Evolutionary conservation across 768 basidiomycete species (phyloP).

Genomic region (Coprinopsis cinerea): DNA sequence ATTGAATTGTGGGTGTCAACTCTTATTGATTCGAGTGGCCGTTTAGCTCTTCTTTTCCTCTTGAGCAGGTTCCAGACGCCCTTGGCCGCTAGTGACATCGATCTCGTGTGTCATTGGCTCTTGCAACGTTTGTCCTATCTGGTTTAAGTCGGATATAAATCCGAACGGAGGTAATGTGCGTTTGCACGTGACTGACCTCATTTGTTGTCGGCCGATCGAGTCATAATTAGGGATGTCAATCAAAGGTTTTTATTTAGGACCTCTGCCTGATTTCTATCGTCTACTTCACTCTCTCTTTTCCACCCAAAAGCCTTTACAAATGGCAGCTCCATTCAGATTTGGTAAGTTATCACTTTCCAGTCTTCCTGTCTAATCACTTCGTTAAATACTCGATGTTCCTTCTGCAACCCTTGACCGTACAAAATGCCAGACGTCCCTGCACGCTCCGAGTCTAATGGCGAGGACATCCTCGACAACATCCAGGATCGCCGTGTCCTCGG

Average conservation of each 20-base stretch:
- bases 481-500: constrained; percentile 78
- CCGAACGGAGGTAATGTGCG: neutral
- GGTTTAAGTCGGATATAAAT: neutral
- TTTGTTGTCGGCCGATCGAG: neutral
- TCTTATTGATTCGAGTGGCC: no score
- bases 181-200: neutral
- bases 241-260: neutral
- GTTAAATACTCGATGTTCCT: constrained; percentile 14
- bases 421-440: constrained; percentile 56
- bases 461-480: constrained; percentile 65
- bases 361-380: constrained; percentile 22
- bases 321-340: constrained; percentile 23
- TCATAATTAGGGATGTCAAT: neutral
- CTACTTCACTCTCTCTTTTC: neutral
- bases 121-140: neutral
- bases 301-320: constrained; percentile 24
- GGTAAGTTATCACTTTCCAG: constrained; percentile 14
- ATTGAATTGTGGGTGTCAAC: no score
- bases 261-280: neutral
- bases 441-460: no score
- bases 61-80: no score
- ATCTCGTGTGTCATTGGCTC: no score
- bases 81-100: no score
- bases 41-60: no score
- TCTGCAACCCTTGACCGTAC: constrained; percentile 28